Base-by-base conservation (phyloP, 1,139 yeast genomes). In the Tardiomyces digboiensis region DNA sequence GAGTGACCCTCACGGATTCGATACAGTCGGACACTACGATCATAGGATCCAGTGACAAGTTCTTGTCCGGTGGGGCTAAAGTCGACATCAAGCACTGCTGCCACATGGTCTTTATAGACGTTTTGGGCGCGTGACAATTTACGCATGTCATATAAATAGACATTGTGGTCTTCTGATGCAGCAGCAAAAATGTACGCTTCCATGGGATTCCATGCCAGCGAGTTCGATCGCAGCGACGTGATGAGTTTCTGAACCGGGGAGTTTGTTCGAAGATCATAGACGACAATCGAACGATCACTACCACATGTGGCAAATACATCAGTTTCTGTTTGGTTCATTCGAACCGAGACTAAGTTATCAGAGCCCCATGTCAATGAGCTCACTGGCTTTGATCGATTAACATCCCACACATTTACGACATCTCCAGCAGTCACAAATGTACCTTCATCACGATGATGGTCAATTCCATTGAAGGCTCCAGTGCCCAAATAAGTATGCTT, bases 1-100 rank as follows among this genome's bases (percentile, higher is more conserved):
- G 95, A 85, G 62, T 89, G 97, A 21, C 98, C 98, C 51, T 83
- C 86, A 45, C 77, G 70, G 2, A 80, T 68, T 44, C 78, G 77
- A 67, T 69, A 93, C 29, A 93, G 80, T 53, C 99, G 75, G 38
- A 93, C 75, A 1, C 97, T 87, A 59, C 88, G 83, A 64, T 93
- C 99, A 61, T 91, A 93, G 1, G 96, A 85, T 20, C 96, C 97
- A 2, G 97, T 84, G 8, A 89, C 97, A 37, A 93, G 67, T 64
- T 91, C 97, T 61, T 87, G 89, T 53, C 99, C 99, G 1, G 98
- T 89, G 38, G 98, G 98, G 12, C 95, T 79, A 60, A 86, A 91
- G 63, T 93, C 98, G 38, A 91, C 79, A 60, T 87, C 95, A 80
- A 89, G 76, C 7, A 93, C 93, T 0, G 97, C 97, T 36, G 95